These are phyloP conservation scores for Colletotrichum kahawae DNA, from an alignment of 2,329 filamentous ascomycete species.

Conservation along the genomic window DNA sequence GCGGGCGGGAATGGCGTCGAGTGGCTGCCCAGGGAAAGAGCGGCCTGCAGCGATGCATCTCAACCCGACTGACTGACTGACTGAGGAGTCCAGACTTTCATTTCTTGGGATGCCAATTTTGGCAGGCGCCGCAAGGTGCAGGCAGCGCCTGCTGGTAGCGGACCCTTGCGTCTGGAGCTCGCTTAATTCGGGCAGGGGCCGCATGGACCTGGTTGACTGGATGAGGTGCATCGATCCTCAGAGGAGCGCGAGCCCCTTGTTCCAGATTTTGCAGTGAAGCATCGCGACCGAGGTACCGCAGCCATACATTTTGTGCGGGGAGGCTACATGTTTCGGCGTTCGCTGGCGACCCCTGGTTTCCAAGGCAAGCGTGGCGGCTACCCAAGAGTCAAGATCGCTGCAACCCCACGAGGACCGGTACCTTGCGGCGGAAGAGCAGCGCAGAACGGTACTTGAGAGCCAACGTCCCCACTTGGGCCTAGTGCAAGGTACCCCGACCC, in stretches of 20 bases:
- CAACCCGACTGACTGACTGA: neutral
- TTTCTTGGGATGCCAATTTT: conserved; percentile 13
- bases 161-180: conserved; percentile 18
- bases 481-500: neutral
- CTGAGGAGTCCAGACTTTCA: neutral
- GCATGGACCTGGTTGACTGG: conserved; percentile 23
- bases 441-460: neutral
- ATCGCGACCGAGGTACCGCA: neutral
- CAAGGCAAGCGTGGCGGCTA: conserved; percentile 2
- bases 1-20: conserved; percentile 6
- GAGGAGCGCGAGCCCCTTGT: conserved; percentile 16
- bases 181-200: conserved; percentile 8
- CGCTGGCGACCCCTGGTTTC: neutral
- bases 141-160: conserved; percentile 1
- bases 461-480: neutral
- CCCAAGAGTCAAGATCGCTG: conserved; percentile 13
- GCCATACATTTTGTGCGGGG: conserved; percentile 1
- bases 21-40: neutral
- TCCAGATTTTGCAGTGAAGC: conserved; percentile 21
- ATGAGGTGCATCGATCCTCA: conserved; percentile 22
- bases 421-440: neutral
- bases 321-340: conserved; percentile 11
- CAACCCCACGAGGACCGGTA: conserved; percentile 4
- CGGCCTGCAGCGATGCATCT: neutral
- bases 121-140: conserved; percentile 19